Evolutionary conservation across 768 basidiomycete species (phyloP), one percentile per base, ranked within the genome.

Genomic region (Lactarius deliciosus): DNA sequence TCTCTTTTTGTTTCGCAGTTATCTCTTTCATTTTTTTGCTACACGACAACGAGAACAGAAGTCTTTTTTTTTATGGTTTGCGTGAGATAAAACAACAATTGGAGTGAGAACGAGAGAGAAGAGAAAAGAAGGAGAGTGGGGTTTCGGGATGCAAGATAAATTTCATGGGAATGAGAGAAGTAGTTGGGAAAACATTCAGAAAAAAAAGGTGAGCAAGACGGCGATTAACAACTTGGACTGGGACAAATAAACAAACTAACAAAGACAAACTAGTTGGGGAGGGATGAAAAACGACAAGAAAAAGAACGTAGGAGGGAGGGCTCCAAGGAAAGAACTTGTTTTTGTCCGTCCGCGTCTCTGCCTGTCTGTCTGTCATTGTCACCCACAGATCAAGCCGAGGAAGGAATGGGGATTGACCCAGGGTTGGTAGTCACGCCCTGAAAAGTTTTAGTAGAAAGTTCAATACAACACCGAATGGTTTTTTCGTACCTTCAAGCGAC

Each of bases 401-500:
- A 56, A 15, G 62, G 62, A 11, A 63, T 57, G 5, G 62, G 30
- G 28, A 63, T 38, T 9, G 53, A 20, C 28, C 61, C 53, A 8
- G 61, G 25, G 55, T 32, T 34, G 2, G 58, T 65, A 6, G 59
- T 43, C 40, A 65, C 64, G 3, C 64, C 64, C 64, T 65, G 57
- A 20, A 22, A 25, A 32, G n/a, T 11, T 3, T n/a, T 8, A 38
- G 32, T 5, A 40, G 13, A 13, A 1, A 34, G 32, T 1, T 9
- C n/a, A n/a, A n/a, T n/a, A n/a, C n/a, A n/a, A 58, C 15, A 34
- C 20, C 18, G 3, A 32, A 73, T 6, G 32, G 32, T n/a, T n/a
- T n/a, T 7, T 56, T 9, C 83, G 43, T 61, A 89, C 90, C 81
- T 83, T 88, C 40, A 86, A 82, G 59, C 95, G 88, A 78, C 95